phyloP scores from a whole-genome alignment of 192 early-diverging fungal species.

The Backusella tuberculispora region DNA sequence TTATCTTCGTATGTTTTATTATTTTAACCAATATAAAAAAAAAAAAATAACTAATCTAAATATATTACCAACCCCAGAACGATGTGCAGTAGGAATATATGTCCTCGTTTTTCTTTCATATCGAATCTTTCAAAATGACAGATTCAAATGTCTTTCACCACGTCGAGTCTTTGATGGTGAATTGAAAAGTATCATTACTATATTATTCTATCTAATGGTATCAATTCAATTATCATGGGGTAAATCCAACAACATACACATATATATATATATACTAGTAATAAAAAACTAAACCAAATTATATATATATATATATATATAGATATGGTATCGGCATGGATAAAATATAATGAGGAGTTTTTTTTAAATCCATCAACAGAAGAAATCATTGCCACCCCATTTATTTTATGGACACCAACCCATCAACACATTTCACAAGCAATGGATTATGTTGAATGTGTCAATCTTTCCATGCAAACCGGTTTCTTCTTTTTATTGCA shows the following conservation, averaged over 20 bases:
- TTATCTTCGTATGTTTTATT: constrained; percentile 25
- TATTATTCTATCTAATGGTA: constrained; percentile 32
- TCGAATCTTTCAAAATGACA: constrained; percentile 26
- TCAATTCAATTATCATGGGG: constrained; percentile 33
- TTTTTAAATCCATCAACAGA: not conserved
- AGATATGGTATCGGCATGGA: constrained; percentile 34
- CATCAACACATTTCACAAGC: constrained; percentile 23
- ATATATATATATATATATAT: not conserved
- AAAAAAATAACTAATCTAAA: too few species aligned
- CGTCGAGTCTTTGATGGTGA: constrained; percentile 26
- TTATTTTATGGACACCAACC: constrained; percentile 19
- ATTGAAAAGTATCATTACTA: constrained; percentile 39
- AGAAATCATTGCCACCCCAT: constrained; percentile 28
- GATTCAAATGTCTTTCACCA: constrained; percentile 30
- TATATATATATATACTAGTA: too few species aligned
- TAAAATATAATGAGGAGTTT: constrained; percentile 38
- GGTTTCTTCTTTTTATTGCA: constrained; percentile 47
- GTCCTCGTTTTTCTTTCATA: constrained; percentile 24
- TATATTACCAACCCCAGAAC: not conserved
- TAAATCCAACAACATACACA: not conserved
- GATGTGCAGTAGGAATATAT: constrained; percentile 15
- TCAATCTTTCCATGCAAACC: constrained; percentile 30
- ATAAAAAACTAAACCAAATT: not conserved
- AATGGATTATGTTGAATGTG: constrained; percentile 30
- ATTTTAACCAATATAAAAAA: not conserved